Base-by-base conservation (phyloP, 2,329 filamentous ascomycete species). In the Thermothelomyces thermophilus region DNA sequence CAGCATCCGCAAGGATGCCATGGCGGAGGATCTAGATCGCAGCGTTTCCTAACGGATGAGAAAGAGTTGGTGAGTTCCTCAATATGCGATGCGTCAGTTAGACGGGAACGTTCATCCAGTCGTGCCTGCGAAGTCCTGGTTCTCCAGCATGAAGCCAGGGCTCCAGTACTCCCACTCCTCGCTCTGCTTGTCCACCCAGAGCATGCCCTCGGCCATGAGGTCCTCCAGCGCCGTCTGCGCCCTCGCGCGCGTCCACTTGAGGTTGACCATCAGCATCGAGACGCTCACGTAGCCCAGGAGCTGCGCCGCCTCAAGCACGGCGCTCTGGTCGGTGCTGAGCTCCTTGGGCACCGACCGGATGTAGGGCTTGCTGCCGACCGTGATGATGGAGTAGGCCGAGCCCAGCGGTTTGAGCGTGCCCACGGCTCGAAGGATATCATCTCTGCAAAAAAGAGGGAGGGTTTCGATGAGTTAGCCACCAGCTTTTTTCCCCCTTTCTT, bases 161-260 rank as follows among this genome's bases (percentile, higher is more conserved):
- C 82, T 87, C 93, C 93, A 98, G 62, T 96, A 98, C 68, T 97
- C 90, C 67, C 84, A 90, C 70, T 97, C 91, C 8, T 79, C 75
- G 9, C 71, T 83, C 70, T 96, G 90, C 58, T 80, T 82, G 68
- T 98, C 93, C 5, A 97, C 82, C 93, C 93, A 98, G 13, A 98
- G 80, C 73, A 98, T 80, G 46, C 90, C 89, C 62, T 94, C 89
- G 0, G 84, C 83, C 45, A 97, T 75, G 30, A 98, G 71, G 67
- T 98, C 93, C 55, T 96, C 89, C 45, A 97, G 78, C 2, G 91
- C 90, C 0, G 93, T 95, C 64, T 86, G 79, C n/a, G 89, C 87
- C 56, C 93, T 77, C 5, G 90, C 86, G 39, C 80, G 74, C 58
- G 91, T 84, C 93, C 93, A 98, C 14, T 75, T 77, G 24, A 98